Base-by-base conservation (phyloP, 2,329 filamentous ascomycete genomes). In the Scopulariopsis brevicaulis region DNA sequence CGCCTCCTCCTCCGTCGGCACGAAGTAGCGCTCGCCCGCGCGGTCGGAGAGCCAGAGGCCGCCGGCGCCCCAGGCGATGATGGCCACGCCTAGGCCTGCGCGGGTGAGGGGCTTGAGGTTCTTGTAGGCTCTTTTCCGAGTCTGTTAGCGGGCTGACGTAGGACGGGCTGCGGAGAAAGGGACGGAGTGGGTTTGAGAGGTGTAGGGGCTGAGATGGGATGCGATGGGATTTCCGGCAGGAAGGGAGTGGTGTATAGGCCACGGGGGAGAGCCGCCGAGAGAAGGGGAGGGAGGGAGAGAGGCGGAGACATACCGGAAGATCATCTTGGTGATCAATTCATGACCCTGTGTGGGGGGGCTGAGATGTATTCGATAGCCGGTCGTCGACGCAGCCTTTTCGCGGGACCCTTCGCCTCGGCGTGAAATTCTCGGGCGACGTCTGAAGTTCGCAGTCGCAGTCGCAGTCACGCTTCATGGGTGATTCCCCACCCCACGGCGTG, bases 31-130 rank as follows among this genome's bases (percentile, higher is more conserved):
- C 67, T 87, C 80, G 71, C 93, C 91, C 18, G 86, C 83, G 59
- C 78, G 77, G 67, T 93, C 87, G 5, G 87, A 84, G 20, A 89
- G 67, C 67, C 86, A 85, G n/a, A 94, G 77, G 18, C 90, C 92
- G 48, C 83, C 74, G 48, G 77, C 74, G 15, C 89, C 90, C 82
- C 90, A 96, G 37, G 82, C 82, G 66, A 96, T 83, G 63, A 96
- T 73, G 64, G 84, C 87, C 54, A 84, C 69, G 64, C 92, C 92
- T 62, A 96, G 78, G 54, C 85, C 73, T 50, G 89, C 73, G 59
- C 88, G 87, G 25, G 87, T 86, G 64, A 81, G 85, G 20, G 86
- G 81, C 3, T 85, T 74, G 57, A 96, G 84, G 64, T 81, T 83
- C 67, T 80, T 85, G 75, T 91, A 96, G 56, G 84, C 77, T 65